Percentiles rank a stretch among this genome's conserved stretches.
Conservation (phyloP, 2,329 filamentous ascomycete species). For the Decorospora gaudefroyi region DNA sequence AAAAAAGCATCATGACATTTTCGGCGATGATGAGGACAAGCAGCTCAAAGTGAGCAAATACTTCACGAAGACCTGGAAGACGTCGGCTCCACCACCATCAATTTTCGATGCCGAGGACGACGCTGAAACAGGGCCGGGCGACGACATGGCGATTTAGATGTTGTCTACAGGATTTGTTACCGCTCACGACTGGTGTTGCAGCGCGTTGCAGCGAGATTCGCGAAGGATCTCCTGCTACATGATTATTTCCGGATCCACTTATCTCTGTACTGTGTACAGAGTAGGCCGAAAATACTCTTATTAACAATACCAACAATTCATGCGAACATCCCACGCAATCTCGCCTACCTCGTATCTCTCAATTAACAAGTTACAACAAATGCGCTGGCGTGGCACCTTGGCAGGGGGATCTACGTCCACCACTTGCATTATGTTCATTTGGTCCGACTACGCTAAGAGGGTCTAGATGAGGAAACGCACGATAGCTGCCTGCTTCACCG, state of each 20-base stretch:
- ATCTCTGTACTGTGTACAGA: too few relatives aligned
- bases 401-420: conserved; percentile 24
- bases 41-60: conserved; percentile 50
- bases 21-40: conserved; percentile 53
- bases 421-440: too few relatives aligned
- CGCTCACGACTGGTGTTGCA: too few relatives aligned
- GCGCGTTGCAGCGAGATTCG: too few relatives aligned
- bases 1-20: conserved; percentile 46
- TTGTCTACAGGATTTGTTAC: too few relatives aligned
- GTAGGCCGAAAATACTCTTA: too few relatives aligned
- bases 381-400: background rate
- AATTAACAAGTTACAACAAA: too few relatives aligned
- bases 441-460: conserved; percentile 21
- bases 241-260: too few relatives aligned
- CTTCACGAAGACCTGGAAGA: conserved; percentile 13
- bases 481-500: too few relatives aligned
- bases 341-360: conserved; percentile 6
- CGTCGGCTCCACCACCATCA: conserved; percentile 1
- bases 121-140: background rate
- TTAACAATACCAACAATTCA: background rate
- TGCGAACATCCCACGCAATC: background rate
- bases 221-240: too few relatives aligned
- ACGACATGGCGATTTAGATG: background rate
- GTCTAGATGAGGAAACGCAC: conserved; percentile 24
- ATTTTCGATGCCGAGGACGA: conserved; percentile 23